Conservation (phyloP, 2,329 filamentous ascomycete genomes). For the Boeremia lycopersici region DNA sequence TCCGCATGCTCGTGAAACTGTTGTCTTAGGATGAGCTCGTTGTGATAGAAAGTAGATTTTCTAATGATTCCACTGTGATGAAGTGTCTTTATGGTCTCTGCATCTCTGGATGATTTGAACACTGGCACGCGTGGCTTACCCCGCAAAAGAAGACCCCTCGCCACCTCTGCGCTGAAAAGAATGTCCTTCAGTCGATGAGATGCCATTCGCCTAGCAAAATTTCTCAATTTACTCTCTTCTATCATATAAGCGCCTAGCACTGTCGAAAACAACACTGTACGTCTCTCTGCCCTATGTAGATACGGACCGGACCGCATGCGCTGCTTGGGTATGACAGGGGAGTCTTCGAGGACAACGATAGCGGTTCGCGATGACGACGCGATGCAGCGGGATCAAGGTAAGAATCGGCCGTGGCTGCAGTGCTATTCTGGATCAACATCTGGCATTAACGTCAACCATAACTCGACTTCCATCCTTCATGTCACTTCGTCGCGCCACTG, state of each 20-base stretch:
- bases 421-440: constrained; percentile 1
- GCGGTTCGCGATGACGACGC: not conserved
- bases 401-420: not conserved
- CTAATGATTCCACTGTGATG: too few relatives aligned
- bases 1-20: too few relatives aligned
- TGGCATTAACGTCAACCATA: constrained; percentile 11
- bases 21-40: too few relatives aligned
- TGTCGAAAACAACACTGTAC: not conserved
- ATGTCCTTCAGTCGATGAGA: not conserved
- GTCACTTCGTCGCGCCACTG: too few relatives aligned
- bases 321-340: not conserved
- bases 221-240: too few relatives aligned
- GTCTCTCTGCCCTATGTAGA: not conserved
- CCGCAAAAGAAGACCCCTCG: not conserved
- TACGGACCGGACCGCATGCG: not conserved
- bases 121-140: not conserved
- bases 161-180: not conserved
- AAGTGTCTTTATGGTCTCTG: too few relatives aligned
- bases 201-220: too few relatives aligned
- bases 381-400: not conserved
- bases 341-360: not conserved
- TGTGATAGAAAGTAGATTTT: too few relatives aligned
- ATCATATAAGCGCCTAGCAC: not conserved
- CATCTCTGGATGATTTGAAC: not conserved
- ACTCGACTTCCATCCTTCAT: not conserved